Conservation (phyloP, 1,139 yeast genomes). For the Suhomyces wounanorum region DNA sequence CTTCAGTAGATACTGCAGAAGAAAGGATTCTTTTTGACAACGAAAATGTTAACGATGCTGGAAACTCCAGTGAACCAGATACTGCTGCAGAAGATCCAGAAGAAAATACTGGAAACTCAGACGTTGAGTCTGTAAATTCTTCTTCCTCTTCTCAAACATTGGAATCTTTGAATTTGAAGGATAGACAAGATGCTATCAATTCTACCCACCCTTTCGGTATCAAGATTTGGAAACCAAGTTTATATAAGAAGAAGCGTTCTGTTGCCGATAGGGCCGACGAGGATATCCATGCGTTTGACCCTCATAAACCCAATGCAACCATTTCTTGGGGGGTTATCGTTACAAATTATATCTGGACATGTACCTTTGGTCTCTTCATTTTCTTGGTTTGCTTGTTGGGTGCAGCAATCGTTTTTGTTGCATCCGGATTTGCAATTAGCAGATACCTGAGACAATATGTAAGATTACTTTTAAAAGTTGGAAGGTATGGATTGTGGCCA, state of each 20-base stretch:
- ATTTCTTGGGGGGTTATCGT: conserved; percentile 65
- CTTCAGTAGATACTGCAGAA: neutral
- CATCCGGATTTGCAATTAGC: conserved; percentile 50
- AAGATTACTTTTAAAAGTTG: conserved; percentile 60
- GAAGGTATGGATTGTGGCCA: conserved; percentile 73
- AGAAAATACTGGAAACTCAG: conserved; percentile 29
- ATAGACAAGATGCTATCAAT: conserved; percentile 94
- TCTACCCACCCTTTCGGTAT: conserved; percentile 98
- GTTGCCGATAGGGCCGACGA: conserved; percentile 91
- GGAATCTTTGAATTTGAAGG: conserved; percentile 87
- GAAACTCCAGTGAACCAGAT: conserved; percentile 5
- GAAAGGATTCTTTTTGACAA: neutral
- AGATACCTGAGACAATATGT: conserved; percentile 55
- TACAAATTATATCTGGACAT: conserved; percentile 77
- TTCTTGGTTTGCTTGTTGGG: conserved; percentile 53
- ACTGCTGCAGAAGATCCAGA: conserved; percentile 16
- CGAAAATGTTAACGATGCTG: conserved; percentile 1
- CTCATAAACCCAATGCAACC: conserved; percentile 52
- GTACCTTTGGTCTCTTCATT: conserved; percentile 68
- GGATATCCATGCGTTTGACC: conserved; percentile 78
- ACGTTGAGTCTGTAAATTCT: conserved; percentile 32
- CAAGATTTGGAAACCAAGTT: conserved; percentile 97
- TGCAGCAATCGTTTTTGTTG: conserved; percentile 42
- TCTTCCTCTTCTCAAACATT: conserved; percentile 55
- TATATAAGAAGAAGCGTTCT: conserved; percentile 88